A percentile compares a stretch with the other conserved stretches of the same genome.
Evolutionary conservation across 805 yeast genomes (phyloP).

Genomic region (Candida ulmi): DNA sequence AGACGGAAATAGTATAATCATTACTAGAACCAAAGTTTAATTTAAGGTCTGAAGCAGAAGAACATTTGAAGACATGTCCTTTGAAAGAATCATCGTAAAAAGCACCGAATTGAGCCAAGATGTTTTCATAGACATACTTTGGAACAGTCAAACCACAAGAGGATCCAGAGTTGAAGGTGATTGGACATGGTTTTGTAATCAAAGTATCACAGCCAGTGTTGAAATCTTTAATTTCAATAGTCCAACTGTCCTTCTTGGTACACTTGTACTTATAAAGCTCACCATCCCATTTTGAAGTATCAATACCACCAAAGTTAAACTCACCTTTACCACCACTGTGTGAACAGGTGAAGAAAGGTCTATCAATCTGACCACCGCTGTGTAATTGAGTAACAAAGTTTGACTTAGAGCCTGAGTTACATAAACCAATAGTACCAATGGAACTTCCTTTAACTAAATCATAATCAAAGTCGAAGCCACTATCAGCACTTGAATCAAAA

Average conservation of each 20-base stretch:
- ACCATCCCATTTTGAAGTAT: conserved; percentile 41
- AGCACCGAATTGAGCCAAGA: conserved; percentile 11
- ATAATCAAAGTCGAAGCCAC: conserved; percentile 6
- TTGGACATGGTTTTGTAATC: conserved; percentile 7
- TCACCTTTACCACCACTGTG: conserved; percentile 8
- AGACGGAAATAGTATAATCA: conserved; percentile 10
- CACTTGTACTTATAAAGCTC: conserved; percentile 19
- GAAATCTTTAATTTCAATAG: conserved; percentile 22
- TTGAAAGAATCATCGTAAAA: conserved; percentile 6
- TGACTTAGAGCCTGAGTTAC: conserved; percentile 4
- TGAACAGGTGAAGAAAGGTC: conserved; percentile 13
- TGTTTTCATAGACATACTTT: conserved; percentile 7
- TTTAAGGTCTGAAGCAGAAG: conserved; percentile 5
- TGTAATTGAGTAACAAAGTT: conserved; percentile 8
- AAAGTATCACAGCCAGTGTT: conserved; percentile 10
- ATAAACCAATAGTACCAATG: conserved; percentile 10
- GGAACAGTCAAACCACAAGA: conserved; percentile 14
- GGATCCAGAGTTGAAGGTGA: conserved; percentile 15
- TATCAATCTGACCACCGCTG: conserved; percentile 4
- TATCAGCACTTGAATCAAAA: conserved; percentile 5
- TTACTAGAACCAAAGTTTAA: conserved; percentile 14
- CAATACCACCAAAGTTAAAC: conserved; percentile 46
- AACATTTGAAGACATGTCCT: conserved; percentile 12
- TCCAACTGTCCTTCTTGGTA: conserved; percentile 6
- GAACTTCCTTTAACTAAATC: conserved; percentile 4